These are phyloP conservation scores for Phytophthora nicotianae DNA, from an alignment of 352 stramenopile species.

Conservation along the genomic window DNA sequence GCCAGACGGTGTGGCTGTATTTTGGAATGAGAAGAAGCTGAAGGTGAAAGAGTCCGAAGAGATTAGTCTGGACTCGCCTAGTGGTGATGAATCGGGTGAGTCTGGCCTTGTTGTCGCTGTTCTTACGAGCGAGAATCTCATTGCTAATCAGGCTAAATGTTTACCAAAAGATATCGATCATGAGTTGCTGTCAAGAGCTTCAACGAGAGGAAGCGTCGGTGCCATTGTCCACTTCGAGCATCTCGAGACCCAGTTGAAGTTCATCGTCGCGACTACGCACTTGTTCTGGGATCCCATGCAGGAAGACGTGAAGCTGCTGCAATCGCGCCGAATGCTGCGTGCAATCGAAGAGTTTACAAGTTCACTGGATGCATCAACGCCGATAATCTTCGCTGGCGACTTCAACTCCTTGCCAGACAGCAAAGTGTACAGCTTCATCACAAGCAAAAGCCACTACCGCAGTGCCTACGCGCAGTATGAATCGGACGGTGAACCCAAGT, in stretches of 20 bases:
- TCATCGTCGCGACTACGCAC: conserved; percentile 82
- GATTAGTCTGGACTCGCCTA: conserved; percentile 57
- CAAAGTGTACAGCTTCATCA: conserved; percentile 73
- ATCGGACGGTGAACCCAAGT: conserved; percentile 53
- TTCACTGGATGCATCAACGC: conserved; percentile 17
- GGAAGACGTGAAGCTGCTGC: conserved; percentile 86
- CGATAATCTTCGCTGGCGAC: conserved; percentile 73
- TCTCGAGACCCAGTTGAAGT: conserved; percentile 35
- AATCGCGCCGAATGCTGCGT: conserved; percentile 60
- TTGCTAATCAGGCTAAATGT: neutral
- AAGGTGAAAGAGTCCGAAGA: conserved; percentile 45
- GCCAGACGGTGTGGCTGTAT: conserved; percentile 75
- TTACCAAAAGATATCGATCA: conserved; percentile 48
- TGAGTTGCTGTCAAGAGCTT: conserved; percentile 55
- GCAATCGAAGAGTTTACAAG: conserved; percentile 46
- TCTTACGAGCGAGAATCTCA: neutral
- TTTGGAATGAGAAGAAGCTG: conserved; percentile 65
- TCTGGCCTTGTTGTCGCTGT: neutral
- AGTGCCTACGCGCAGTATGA: conserved; percentile 70
- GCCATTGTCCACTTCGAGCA: conserved; percentile 64
- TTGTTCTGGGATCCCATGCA: conserved; percentile 86
- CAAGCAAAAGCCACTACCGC: conserved; percentile 35
- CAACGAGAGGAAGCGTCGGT: conserved; percentile 61
- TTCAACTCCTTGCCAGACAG: conserved; percentile 86
- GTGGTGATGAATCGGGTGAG: conserved; percentile 61